Evolutionary conservation across 768 basidiomycete species (phyloP).

Genomic region (Lepiota venenata): DNA sequence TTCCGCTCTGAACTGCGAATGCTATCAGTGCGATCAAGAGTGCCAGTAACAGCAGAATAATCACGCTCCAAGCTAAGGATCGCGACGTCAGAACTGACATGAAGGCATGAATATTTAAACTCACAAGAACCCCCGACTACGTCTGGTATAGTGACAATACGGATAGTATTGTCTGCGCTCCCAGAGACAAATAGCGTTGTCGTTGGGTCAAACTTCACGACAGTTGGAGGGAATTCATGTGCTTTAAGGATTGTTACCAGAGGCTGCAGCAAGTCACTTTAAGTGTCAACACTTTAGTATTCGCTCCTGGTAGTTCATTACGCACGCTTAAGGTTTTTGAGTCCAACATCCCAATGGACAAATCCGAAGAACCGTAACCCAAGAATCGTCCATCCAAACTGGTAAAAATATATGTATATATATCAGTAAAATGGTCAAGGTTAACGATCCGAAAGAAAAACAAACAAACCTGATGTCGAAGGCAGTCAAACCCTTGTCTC

Average conservation of each 20-base stretch:
- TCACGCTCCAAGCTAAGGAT: constrained; percentile 34
- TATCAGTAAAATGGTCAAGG: not conserved
- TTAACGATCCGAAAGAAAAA: not conserved
- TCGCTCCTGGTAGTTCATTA: not conserved
- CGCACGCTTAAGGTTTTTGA: constrained; percentile 72
- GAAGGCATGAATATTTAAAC: constrained; percentile 22
- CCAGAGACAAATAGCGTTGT: constrained; percentile 82
- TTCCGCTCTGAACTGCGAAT: constrained; percentile 29
- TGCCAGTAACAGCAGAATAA: constrained; percentile 38
- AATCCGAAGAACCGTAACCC: constrained; percentile 85
- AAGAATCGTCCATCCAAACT: constrained; percentile 82
- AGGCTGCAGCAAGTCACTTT: constrained; percentile 50
- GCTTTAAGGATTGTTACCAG: constrained; percentile 85
- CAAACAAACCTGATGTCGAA: constrained; percentile 78
- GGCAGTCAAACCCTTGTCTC: constrained; percentile 79
- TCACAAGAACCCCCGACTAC: constrained; percentile 48
- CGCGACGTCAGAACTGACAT: constrained; percentile 9
- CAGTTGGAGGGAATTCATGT: constrained; percentile 92
- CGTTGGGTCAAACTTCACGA: constrained; percentile 82
- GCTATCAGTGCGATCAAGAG: constrained; percentile 41
- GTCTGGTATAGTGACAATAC: constrained; percentile 49
- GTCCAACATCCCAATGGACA: constrained; percentile 82
- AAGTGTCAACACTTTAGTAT: not conserved
- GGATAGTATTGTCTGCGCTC: constrained; percentile 86
- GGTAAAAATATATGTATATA: constrained; percentile 9